Evolutionary conservation across 1,139 yeast genomes (phyloP), one percentile per base, ranked within the genome.

Genomic region (Kluyveromyces marxianus): DNA sequence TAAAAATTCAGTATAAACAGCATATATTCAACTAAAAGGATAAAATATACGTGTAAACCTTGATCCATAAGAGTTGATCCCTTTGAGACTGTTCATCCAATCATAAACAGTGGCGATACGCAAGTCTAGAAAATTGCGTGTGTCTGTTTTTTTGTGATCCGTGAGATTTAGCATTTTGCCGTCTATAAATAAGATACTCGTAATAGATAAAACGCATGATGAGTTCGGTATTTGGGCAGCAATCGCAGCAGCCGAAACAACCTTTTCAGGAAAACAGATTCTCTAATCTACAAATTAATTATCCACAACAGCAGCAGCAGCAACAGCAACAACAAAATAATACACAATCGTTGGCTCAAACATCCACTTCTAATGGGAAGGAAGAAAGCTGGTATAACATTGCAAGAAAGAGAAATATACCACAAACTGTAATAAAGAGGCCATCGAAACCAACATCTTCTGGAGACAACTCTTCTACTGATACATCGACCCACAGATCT

Each of bases 351-450:
- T 43, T 44, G 55, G 48, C 44, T 47, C 50, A 48, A 48, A 29
- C 53, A 48, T 40, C 45, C 48, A 45, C 41, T 41, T 35, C 50
- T 25, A 51, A 48, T 44, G 50, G 45, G 3, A 37, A 32, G n/a
- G 47, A 35, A 28, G 43, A 41, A 4, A 56, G 66, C 30, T 79
- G 84, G 84, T 71, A 74, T 52, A 75, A 73, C 44, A 75, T 75
- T 50, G 73, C 78, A 24, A 75, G 74, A 50, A 77, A 75, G 52
- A 69, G 87, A 52, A 70, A 76, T 1, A 76, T 80, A 40, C 87
- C 88, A 24, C 67, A 69, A n/a, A 65, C 63, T 4, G 64, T 72
- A 14, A 59, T 72, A 27, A 71, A 81, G 50, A 65, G 77, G 53
- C 64, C 68, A 6, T 58, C 59, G 5, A 58, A 60, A 36, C 57